Base-by-base conservation (phyloP, 345 rosid species). In the Boechera stricta region DNA sequence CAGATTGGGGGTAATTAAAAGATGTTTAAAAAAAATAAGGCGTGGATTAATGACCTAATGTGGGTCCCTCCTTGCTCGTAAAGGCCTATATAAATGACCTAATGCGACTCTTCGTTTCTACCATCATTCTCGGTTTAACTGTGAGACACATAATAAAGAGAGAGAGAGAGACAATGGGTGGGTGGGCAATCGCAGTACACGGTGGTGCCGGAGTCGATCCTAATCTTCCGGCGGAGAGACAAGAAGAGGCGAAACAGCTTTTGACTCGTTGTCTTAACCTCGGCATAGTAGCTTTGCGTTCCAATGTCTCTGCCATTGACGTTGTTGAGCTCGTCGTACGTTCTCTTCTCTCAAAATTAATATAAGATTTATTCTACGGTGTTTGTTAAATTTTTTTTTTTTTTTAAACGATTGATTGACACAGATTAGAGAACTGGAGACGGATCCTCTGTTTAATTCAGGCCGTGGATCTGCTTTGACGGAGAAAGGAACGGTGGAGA, bases 121-220 rank as follows among this genome's bases (percentile, higher is more conserved):
- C 75, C 78, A 79, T 54, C 75, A 54, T 35, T 31, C 69, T 54
- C 32, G 41, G 16, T 33, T 67, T 26, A 52, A 59, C 66, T 68
- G 18, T 79, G 58, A 28, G 41, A 69, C 52, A 80, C 39, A 42
- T 53, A 39, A n/a, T 52, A 39, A 33, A 18, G 24, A 65, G 5
- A 54, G 57, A 65, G 55, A 35, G 62, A 31, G 3, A 57, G 10
- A 69, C 15, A 69, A 90, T 92, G 93, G 96, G 89, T 29, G 86
- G 83, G 7, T 92, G 99, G 98, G 99, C 99, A 45, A 94, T 94
- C 10, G 99, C 98, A 15, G 90, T 94, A 84, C 99, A 94, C 64
- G 99, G 99, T 13, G 99, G 99, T 82, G 98, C 99, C 28, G 99
- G 98, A 24, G 86, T 94, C n/a, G 99, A 94, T 83, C 98, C 99